Evolutionary conservation across 768 basidiomycete genomes (phyloP), one percentile per base, ranked within the genome.

Genomic region (Lyophyllum decastes): DNA sequence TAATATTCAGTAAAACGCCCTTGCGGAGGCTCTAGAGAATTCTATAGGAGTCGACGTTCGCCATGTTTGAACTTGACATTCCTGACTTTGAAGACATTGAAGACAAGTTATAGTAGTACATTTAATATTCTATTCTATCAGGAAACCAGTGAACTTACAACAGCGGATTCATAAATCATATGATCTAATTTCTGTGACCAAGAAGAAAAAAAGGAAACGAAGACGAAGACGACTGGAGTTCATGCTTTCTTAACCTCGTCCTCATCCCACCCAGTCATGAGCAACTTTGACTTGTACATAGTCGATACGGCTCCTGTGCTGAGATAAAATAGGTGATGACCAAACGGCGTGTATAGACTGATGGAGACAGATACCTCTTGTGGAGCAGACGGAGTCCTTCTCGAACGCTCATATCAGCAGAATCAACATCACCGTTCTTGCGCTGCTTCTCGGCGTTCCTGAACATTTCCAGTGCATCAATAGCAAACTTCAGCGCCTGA

Each of bases 211-310:
- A n/a, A n/a, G n/a, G n/a, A n/a, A n/a, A n/a, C n/a, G n/a, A n/a
- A n/a, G n/a, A n/a, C n/a, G n/a, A n/a, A n/a, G n/a, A n/a, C n/a
- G n/a, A n/a, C n/a, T n/a, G n/a, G n/a, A 52, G 52, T 54, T 58
- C 61, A 58, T 55, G 52, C 65, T 49, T 52, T 61, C 43, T 49
- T 61, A 62, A 57, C 57, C 40, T 51, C 52, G 45, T n/a, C n/a
- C n/a, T 62, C 57, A 49, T 64, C 52, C 63, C 64, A 65, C 49
- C 44, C 52, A 19, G 21, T 65, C 62, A 65, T 63, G 59, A 65
- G 63, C 49, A 63, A 52, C 22, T 58, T 34, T 34, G 61, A 54
- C 54, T 19, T 49, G 59, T 57, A 54, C 14, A 54, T 19, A 56
- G 41, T 62, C 43, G 62, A 44, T 38, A 61, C 57, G 43, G 52